Conservation (phyloP, 73 alveolate species). For the Durusdinium trenchii region DNA sequence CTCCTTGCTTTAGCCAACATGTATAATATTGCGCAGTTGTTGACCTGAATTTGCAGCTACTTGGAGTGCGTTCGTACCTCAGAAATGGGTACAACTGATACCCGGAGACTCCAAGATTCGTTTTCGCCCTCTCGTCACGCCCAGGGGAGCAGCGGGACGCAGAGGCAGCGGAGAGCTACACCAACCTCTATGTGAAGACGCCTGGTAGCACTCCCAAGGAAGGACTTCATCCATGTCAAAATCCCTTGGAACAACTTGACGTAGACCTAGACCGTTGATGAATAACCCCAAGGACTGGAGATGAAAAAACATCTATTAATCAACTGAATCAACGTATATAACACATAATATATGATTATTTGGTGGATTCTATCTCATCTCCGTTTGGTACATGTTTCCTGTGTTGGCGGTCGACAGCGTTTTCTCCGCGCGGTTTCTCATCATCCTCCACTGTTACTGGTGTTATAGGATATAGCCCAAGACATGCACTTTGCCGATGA, state of each 20-base stretch:
- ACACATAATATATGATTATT: too few relatives aligned
- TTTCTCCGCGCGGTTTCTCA: too few relatives aligned
- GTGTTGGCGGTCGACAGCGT: too few relatives aligned
- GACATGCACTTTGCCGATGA: too few relatives aligned
- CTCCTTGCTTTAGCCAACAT: not conserved
- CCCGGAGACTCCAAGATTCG: not conserved
- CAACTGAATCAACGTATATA: too few relatives aligned
- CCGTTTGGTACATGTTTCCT: too few relatives aligned
- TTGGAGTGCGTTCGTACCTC: not conserved
- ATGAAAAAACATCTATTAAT: not conserved
- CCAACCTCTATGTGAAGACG: conserved; percentile 74
- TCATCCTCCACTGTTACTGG: too few relatives aligned
- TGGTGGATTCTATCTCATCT: too few relatives aligned
- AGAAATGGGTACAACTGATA: not conserved
- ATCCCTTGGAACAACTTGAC: too few relatives aligned
- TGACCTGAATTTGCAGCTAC: not conserved
- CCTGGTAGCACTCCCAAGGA: conserved; percentile 2
- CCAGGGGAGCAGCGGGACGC: conserved; percentile 16
- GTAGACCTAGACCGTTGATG: not conserved
- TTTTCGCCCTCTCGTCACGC: not conserved
- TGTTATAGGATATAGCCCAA: too few relatives aligned
- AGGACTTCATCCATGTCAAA: too few relatives aligned
- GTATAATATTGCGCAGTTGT: not conserved
- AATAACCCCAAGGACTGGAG: not conserved
- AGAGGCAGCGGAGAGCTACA: conserved; percentile 40